Evolutionary conservation across 768 basidiomycete genomes (phyloP), one percentile per base, ranked within the genome.

Genomic region (Amanita brunnescens): DNA sequence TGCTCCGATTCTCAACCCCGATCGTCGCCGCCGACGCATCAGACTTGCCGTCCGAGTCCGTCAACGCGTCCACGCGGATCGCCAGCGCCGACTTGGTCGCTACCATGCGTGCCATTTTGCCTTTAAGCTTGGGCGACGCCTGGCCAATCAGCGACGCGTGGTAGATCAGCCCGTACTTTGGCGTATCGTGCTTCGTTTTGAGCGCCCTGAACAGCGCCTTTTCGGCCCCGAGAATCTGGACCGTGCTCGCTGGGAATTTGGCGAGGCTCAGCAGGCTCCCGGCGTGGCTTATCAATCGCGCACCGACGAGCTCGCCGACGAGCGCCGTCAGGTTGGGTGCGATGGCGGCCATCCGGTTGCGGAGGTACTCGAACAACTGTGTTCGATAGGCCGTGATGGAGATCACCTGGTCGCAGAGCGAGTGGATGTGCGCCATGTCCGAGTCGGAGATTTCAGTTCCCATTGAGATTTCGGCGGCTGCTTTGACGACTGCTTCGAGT

Each of bases 81-180:
- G 95, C 95, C 12, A 99, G 81, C 1, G 96, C 90, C 3, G 95
- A 85, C 75, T 99, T 99, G 43, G 96, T 98, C 44, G 96, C 94
- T 26, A 98, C 92, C 96, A 99, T 99, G 62, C 96, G 90, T 18
- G 96, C 96, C 96, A 98, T 98, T 74, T 97, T 99, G 61, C 95
- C 95, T 77, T 98, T 99, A 58, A 97, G 79, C 71, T 97, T 97
- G 53, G 91, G 91, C 37, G 95, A 91, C 42, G 95, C 94, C 74
- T 96, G 93, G 30, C 95, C 95, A 58, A 98, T 88, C 49, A 99
- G 77, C 1, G 93, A 96, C 34, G 95, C 92, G 72, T 98, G 96
- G 70, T 97, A 99, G 59, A 99, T 98, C n/a, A 98, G 75, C 55
- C 96, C 96, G 63, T 99, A 98, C 72, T 99, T 99, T 21, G 95